A percentile compares a stretch with the other conserved stretches of the same genome.
These are phyloP conservation scores for Pythium sukuiense DNA, from an alignment of 352 stramenopile species.

Conservation along the genomic window DNA sequence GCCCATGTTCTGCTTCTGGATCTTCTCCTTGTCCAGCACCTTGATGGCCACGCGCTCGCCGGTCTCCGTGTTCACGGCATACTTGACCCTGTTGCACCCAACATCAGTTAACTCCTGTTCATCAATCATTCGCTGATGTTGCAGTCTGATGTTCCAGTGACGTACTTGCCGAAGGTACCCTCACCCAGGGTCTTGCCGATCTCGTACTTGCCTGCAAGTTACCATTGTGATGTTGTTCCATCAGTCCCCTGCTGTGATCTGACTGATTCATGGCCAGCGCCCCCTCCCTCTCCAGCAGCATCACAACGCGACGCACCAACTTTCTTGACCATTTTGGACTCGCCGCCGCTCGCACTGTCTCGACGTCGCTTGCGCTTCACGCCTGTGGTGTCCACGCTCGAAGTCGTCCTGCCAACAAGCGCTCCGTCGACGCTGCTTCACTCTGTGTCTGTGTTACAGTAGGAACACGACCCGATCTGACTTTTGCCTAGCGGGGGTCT, in stretches of 20 bases:
- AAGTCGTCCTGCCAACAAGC: not conserved
- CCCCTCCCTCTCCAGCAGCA: slow-evolving; percentile 25
- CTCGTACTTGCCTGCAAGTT: slow-evolving; percentile 92
- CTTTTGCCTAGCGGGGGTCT: not conserved
- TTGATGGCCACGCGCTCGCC: slow-evolving; percentile 97
- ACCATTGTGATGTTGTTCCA: slow-evolving; percentile 5
- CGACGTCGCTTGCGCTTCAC: slow-evolving; percentile 17
- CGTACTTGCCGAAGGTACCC: slow-evolving; percentile 96
- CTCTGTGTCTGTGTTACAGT: not conserved
- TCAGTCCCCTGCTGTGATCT: not conserved
- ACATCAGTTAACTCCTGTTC: not conserved
- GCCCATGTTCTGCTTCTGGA: slow-evolving; percentile 98
- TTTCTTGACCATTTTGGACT: slow-evolving; percentile 55
- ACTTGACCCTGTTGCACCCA: slow-evolving; percentile 78
- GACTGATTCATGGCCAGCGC: not conserved
- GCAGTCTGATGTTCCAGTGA: slow-evolving; percentile 11
- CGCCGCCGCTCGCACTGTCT: not conserved
- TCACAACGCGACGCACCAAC: slow-evolving; percentile 33
- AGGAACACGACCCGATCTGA: not conserved
- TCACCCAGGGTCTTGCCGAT: slow-evolving; percentile 96
- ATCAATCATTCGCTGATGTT: slow-evolving; percentile 1
- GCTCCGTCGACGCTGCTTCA: not conserved
- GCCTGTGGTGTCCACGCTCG: not conserved
- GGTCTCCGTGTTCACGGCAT: slow-evolving; percentile 95
- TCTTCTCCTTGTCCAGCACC: slow-evolving; percentile 97